Conservation (phyloP, 2,329 filamentous ascomycete species). For the Fusarium sororula region DNA sequence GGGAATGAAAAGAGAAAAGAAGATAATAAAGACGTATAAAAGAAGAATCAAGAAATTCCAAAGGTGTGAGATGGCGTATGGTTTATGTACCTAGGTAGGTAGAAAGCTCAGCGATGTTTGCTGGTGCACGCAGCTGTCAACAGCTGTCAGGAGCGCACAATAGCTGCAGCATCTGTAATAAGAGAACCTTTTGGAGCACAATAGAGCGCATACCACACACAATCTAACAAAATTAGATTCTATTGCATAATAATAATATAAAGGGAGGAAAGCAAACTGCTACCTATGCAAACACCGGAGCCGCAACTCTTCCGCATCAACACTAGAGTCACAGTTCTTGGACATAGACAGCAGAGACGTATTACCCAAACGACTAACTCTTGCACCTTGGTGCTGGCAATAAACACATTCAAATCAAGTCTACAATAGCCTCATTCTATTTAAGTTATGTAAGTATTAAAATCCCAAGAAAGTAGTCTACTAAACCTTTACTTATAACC, state of each 20-base stretch:
- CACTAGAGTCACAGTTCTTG: too few species aligned
- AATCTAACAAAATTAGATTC: neutral
- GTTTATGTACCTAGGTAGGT: too few species aligned
- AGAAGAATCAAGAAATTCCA: too few species aligned
- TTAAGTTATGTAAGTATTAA: neutral
- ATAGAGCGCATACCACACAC: accelerated
- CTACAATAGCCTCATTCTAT: neutral
- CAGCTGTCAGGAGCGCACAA: neutral
- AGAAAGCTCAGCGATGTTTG: too few species aligned
- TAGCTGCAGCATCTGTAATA: neutral
- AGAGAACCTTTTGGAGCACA: neutral
- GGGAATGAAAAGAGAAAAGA: too few species aligned
- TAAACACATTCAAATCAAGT: too few species aligned
- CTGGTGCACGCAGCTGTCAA: neutral
- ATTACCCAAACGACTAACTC: neutral
- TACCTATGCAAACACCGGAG: neutral
- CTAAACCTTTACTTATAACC: neutral
- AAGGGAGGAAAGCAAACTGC: neutral
- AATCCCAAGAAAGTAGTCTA: neutral
- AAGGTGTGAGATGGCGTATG: too few species aligned
- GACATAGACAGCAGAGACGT: too few species aligned
- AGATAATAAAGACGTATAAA: too few species aligned
- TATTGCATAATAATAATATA: neutral
- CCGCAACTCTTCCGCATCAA: neutral
- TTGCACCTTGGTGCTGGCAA: neutral